These are phyloP conservation scores for Trichosporon coremiiforme DNA, from an alignment of 1,284 basidiomycete genomes.

Conservation along the genomic window DNA sequence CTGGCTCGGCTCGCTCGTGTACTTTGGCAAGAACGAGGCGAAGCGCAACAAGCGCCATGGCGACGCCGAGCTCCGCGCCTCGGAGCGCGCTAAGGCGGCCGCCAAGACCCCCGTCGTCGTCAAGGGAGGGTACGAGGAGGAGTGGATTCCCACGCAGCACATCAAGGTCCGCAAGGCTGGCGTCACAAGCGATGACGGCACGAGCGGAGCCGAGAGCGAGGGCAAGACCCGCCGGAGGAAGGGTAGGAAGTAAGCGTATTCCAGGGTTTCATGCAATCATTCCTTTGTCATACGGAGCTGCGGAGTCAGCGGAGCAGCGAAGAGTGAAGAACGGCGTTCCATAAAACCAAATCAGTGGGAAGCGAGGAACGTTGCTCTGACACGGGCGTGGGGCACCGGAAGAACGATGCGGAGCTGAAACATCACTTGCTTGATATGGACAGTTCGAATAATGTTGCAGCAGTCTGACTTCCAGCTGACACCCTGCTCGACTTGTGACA, in stretches of 20 bases:
- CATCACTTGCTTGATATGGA: neutral
- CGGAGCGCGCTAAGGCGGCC: constrained; percentile 41
- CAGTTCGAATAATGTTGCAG: no score
- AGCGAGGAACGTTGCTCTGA: neutral
- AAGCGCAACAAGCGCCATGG: constrained; percentile 50
- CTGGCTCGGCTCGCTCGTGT: constrained; percentile 70
- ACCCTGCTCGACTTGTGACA: no score
- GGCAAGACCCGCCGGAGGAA: constrained; percentile 39
- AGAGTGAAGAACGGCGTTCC: neutral
- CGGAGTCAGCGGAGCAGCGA: neutral
- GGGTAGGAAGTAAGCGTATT: constrained; percentile 30
- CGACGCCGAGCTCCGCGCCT: constrained; percentile 35
- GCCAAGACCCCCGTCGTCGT: constrained; percentile 55
- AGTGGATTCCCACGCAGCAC: constrained; percentile 89
- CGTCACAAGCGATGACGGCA: constrained; percentile 43
- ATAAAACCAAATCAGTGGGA: neutral
- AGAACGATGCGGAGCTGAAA: neutral
- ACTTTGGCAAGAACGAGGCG: constrained; percentile 60
- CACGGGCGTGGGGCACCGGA: neutral
- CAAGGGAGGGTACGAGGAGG: constrained; percentile 79
- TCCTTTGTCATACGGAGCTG: constrained; percentile 4
- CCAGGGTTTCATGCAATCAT: constrained; percentile 14
- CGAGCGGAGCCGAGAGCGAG: constrained; percentile 50
- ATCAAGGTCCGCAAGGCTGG: constrained; percentile 64
- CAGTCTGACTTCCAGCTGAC: no score